Conservation (phyloP, 805 yeast species). For the Ogataea nonfermentans region DNA sequence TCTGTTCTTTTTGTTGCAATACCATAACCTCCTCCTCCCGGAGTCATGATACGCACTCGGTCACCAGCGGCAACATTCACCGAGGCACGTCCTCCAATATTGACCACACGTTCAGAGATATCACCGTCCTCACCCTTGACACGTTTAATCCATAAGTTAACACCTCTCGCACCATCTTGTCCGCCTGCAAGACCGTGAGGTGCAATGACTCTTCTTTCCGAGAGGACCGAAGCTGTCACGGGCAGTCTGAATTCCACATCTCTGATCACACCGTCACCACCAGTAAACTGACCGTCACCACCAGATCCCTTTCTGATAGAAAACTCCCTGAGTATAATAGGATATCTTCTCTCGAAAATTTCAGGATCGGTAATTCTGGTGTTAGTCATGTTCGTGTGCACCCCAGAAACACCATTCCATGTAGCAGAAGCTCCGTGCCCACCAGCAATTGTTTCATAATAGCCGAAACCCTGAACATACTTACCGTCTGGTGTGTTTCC, state of each 20-base stretch:
- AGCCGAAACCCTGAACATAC: slow-evolving; percentile 71
- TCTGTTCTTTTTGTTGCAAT: slow-evolving; percentile 8
- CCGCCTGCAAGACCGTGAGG: slow-evolving; percentile 93
- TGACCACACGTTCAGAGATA: slow-evolving; percentile 39
- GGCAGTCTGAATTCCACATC: slow-evolving; percentile 77
- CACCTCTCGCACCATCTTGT: slow-evolving; percentile 67
- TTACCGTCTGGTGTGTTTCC: slow-evolving; percentile 54
- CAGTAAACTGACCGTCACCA: slow-evolving; percentile 67
- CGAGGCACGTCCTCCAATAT: slow-evolving; percentile 72
- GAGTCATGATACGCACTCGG: slow-evolving; percentile 63
- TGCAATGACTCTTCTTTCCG: slow-evolving; percentile 80
- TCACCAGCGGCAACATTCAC: slow-evolving; percentile 61
- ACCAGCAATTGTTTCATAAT: slow-evolving; percentile 93
- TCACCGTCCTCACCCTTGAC: slow-evolving; percentile 32
- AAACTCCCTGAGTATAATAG: slow-evolving; percentile 73
- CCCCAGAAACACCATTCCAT: slow-evolving; percentile 87
- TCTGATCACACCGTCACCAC: slow-evolving; percentile 86
- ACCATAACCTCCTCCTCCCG: slow-evolving; percentile 89
- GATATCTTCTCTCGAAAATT: slow-evolving; percentile 83
- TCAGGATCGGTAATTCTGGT: slow-evolving; percentile 92
- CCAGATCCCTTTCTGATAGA: slow-evolving; percentile 73
- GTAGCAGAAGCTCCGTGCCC: slow-evolving; percentile 88
- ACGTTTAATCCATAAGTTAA: slow-evolving; percentile 49
- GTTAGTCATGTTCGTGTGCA: slow-evolving; percentile 92
- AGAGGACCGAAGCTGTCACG: slow-evolving; percentile 73